Conservation (phyloP, 352 stramenopile genomes). For the Phytopythium delawarense region DNA sequence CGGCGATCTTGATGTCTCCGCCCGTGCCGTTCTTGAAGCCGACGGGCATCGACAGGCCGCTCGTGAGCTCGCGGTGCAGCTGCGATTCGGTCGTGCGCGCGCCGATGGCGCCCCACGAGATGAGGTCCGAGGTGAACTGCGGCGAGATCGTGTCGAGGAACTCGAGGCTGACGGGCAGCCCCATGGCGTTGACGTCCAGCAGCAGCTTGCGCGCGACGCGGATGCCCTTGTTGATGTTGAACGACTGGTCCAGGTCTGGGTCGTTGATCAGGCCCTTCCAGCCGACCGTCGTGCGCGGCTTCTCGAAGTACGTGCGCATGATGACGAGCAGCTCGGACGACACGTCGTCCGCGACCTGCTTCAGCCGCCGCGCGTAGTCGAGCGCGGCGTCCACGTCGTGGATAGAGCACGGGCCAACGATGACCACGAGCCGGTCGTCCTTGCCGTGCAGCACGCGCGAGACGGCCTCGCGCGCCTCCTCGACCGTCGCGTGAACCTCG, state of each 20-base stretch:
- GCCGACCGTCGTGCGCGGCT: slow-evolving; percentile 77
- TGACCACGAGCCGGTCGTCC: slow-evolving; percentile 67
- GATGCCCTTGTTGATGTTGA: slow-evolving; percentile 89
- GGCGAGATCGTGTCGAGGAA: slow-evolving; percentile 84
- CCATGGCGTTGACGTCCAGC: slow-evolving; percentile 76
- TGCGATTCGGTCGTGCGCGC: slow-evolving; percentile 83
- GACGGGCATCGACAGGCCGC: slow-evolving; percentile 76
- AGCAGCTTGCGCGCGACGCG: slow-evolving; percentile 79
- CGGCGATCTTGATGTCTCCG: slow-evolving; percentile 75
- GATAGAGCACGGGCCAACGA: slow-evolving; percentile 82
- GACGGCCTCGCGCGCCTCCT: slow-evolving; percentile 42
- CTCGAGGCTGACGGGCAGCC: slow-evolving; percentile 70
- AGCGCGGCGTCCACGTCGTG: slow-evolving; percentile 72
- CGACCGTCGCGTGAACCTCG: slow-evolving; percentile 62
- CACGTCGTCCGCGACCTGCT: slow-evolving; percentile 48
- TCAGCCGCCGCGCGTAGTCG: slow-evolving; percentile 68
- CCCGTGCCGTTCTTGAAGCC: slow-evolving; percentile 86
- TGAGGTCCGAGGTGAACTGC: slow-evolving; percentile 72
- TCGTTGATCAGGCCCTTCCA: slow-evolving; percentile 89
- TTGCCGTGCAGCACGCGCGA: slow-evolving; percentile 56
- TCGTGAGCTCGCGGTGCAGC: slow-evolving; percentile 77
- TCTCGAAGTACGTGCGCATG: slow-evolving; percentile 89
- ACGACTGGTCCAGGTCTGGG: slow-evolving; percentile 76
- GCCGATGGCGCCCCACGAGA: slow-evolving; percentile 82
- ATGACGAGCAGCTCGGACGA: slow-evolving; percentile 68